Percentiles rank a stretch among this genome's conserved stretches.
Evolutionary conservation across 805 yeast species (phyloP).

Genomic region (Candida takata): DNA sequence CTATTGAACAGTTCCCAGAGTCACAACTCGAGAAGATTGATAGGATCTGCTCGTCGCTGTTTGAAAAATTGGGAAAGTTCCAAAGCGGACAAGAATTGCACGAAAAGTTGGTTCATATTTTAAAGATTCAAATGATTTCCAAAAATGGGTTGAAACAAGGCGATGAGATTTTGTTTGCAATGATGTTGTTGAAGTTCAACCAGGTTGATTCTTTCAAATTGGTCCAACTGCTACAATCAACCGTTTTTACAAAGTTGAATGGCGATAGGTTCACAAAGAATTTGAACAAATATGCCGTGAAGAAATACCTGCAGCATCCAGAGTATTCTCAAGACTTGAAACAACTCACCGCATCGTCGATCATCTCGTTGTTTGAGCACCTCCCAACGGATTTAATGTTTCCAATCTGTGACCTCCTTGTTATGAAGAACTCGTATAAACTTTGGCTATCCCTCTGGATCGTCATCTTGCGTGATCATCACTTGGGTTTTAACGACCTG

Average conservation of each 20-base stretch:
- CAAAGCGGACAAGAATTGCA: slow-evolving; percentile 8
- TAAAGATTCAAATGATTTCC: slow-evolving; percentile 31
- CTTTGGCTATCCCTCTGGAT: slow-evolving; percentile 32
- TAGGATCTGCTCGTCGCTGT: slow-evolving; percentile 6
- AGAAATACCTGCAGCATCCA: slow-evolving; percentile 6
- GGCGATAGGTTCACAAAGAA: slow-evolving; percentile 16
- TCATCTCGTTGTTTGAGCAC: slow-evolving; percentile 4
- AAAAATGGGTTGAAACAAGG: slow-evolving; percentile 28
- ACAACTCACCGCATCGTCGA: slow-evolving; percentile 8
- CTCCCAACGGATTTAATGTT: slow-evolving; percentile 3
- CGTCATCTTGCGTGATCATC: slow-evolving; percentile 39
- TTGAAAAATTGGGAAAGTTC: slow-evolving; percentile 11
- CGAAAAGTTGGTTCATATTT: slow-evolving; percentile 22
- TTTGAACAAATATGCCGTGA: slow-evolving; percentile 9
- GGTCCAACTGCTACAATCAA: slow-evolving; percentile 12
- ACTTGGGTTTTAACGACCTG: slow-evolving; percentile 40
- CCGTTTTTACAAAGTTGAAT: slow-evolving; percentile 10
- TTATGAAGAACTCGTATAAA: slow-evolving; percentile 28
- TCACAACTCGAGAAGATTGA: slow-evolving; percentile 24
- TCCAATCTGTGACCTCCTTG: slow-evolving; percentile 17
- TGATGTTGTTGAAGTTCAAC: slow-evolving; percentile 17
- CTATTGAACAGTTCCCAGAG: slow-evolving; percentile 25
- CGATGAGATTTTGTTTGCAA: slow-evolving; percentile 28
- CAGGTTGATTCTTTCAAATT: slow-evolving; percentile 17
- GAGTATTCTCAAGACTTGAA: slow-evolving; percentile 7